phyloP scores from a whole-genome alignment of 2,329 filamentous ascomycete species.

The Alternaria triticimaculans region DNA sequence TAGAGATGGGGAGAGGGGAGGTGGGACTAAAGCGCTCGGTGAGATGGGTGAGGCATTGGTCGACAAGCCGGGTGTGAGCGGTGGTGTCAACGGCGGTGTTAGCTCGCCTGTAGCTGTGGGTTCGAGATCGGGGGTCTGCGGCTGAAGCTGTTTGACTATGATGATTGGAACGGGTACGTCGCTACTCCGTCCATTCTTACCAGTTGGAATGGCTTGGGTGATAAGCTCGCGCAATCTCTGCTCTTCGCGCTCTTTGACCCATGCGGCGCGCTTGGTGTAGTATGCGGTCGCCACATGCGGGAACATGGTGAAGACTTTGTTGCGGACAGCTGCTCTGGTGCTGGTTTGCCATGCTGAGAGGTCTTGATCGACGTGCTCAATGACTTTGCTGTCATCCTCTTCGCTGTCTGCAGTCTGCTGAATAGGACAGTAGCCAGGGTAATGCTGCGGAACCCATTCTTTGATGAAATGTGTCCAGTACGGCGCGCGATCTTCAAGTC shows the following conservation, averaged over 20 bases:
- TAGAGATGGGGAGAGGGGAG: constrained; percentile 15
- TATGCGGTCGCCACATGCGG: constrained; percentile 21
- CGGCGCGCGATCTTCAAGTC: constrained; percentile 20
- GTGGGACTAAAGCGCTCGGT: constrained; percentile 7
- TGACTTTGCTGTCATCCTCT: fast-evolving
- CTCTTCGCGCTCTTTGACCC: constrained; percentile 29
- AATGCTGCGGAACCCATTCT: constrained; percentile 30
- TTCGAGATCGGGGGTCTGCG: neutral
- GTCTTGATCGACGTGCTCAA: neutral
- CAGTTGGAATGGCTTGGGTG: constrained; percentile 23
- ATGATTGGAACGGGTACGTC: constrained; percentile 16
- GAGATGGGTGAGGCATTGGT: constrained; percentile 16
- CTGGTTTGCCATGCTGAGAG: constrained; percentile 27
- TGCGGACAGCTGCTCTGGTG: constrained; percentile 20
- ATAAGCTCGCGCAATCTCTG: constrained; percentile 21
- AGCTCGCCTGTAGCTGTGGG: neutral
- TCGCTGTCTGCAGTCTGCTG: fast-evolving
- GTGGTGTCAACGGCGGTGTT: neutral
- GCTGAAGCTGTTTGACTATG: constrained; percentile 1
- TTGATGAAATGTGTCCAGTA: constrained; percentile 32
- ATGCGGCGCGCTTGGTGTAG: constrained; percentile 24
- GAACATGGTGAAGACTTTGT: constrained; percentile 33
- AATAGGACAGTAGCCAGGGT: constrained; percentile 13
- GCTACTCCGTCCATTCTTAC: constrained; percentile 19
- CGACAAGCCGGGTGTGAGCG: neutral